A percentile compares a stretch with the other conserved stretches of the same genome.
phyloP scores from a whole-genome alignment of 2,329 filamentous ascomycete species.

The Graphilbum ipis-grandicollis region DNA sequence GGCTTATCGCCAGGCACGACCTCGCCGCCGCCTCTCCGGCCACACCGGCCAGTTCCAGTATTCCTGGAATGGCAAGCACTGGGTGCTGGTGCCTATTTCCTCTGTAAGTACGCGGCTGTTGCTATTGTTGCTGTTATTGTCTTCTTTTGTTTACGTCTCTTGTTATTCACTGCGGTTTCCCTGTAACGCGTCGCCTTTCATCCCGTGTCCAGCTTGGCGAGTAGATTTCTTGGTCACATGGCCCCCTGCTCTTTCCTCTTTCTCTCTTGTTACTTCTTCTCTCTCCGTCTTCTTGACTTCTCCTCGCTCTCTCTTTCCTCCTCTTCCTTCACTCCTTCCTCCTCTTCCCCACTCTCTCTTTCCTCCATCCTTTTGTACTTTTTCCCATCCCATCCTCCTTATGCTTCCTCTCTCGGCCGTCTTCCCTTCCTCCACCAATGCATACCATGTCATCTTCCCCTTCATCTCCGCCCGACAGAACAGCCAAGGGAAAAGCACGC shows the following conservation, averaged over 20 bases:
- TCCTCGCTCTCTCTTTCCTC: neutral
- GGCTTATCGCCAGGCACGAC: slow-evolving; percentile 18
- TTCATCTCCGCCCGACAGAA: neutral
- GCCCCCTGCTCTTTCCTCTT: neutral
- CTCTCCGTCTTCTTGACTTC: neutral
- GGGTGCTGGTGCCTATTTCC: slow-evolving; percentile 14
- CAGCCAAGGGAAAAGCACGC: neutral
- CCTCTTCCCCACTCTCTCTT: neutral
- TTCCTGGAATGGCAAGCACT: slow-evolving; percentile 21
- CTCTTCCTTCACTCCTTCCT: neutral
- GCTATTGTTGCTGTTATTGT: slow-evolving; percentile 9
- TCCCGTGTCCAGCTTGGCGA: neutral
- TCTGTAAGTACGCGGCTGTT: no score
- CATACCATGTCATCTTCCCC: slow-evolving; percentile 4
- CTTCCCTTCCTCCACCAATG: neutral
- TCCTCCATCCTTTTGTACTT: no score
- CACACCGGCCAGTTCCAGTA: slow-evolving; percentile 16
- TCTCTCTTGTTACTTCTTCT: neutral
- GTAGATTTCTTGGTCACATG: neutral
- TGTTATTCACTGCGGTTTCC: neutral
- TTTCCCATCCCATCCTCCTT: neutral
- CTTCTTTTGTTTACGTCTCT: neutral
- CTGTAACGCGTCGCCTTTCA: neutral
- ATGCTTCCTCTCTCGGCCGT: neutral
- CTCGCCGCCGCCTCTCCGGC: slow-evolving; percentile 4